These are phyloP conservation scores for Leccinum broughii DNA, from an alignment of 768 basidiomycete species.

Conservation along the genomic window DNA sequence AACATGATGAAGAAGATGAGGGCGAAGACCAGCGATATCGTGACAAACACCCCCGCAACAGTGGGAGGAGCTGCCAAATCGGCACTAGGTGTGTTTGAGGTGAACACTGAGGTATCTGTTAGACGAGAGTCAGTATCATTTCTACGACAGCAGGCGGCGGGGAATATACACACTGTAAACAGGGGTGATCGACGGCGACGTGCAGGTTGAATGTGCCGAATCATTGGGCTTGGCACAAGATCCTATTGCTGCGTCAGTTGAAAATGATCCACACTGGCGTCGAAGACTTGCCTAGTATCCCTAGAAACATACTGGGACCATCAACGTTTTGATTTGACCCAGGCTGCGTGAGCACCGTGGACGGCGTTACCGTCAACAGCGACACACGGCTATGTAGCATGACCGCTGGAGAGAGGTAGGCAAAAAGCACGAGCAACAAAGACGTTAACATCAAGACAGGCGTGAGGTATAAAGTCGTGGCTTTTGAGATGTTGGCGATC, in stretches of 20 bases:
- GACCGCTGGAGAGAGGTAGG: constrained; percentile 65
- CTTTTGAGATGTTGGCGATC: constrained; percentile 72
- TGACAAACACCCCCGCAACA: constrained; percentile 63
- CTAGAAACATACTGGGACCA: constrained; percentile 69
- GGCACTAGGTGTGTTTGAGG: constrained; percentile 52
- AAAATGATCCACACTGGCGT: background rate
- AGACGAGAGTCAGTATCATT: background rate
- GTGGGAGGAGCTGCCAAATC: constrained; percentile 60
- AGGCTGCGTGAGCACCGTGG: constrained; percentile 41
- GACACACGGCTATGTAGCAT: constrained; percentile 63
- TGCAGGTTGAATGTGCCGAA: constrained; percentile 55
- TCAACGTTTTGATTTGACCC: constrained; percentile 43
- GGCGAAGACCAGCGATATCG: constrained; percentile 56
- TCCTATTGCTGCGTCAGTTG: constrained; percentile 41
- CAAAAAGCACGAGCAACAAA: constrained; percentile 62
- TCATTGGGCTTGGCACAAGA: constrained; percentile 62
- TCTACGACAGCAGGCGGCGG: background rate
- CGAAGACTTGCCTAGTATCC: constrained; percentile 56
- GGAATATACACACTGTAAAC: constrained; percentile 52
- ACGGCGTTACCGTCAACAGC: constrained; percentile 64
- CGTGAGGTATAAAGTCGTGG: constrained; percentile 64
- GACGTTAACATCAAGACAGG: constrained; percentile 67
- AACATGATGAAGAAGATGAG: constrained; percentile 65
- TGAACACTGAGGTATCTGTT: constrained; percentile 66
- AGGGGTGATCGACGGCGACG: constrained; percentile 52